Evolutionary conservation across 129 eudicot genomes (phyloP).

Genomic region (Tagetes erecta): DNA sequence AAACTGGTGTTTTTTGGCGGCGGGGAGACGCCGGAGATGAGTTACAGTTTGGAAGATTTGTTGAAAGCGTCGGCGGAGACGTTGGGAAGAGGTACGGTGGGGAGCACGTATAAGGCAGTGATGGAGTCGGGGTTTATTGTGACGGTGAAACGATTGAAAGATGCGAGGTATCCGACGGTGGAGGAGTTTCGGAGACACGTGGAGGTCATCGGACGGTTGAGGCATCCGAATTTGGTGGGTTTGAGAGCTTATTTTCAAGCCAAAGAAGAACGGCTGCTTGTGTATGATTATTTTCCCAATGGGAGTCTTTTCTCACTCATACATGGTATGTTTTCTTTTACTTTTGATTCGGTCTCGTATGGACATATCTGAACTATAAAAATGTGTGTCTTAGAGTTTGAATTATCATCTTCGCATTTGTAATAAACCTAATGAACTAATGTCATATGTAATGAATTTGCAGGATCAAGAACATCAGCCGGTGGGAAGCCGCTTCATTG

Average conservation of each 20-base stretch:
- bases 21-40: conserved; percentile 71
- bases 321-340: conserved; percentile 57
- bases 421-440: too few relatives aligned
- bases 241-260: conserved; percentile 93
- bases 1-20: conserved; percentile 67
- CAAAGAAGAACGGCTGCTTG: conserved; percentile 83
- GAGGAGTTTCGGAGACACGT: conserved; percentile 84
- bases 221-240: conserved; percentile 84
- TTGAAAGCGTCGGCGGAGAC: conserved; percentile 97
- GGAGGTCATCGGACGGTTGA: conserved; percentile 66
- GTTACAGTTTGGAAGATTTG: conserved; percentile 73
- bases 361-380: too few relatives aligned
- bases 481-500: conserved; percentile 98
- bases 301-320: conserved; percentile 95
- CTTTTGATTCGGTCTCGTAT: too few relatives aligned
- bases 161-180: conserved; percentile 69
- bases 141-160: conserved; percentile 90
- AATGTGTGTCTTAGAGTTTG: too few relatives aligned
- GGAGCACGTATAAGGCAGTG: conserved; percentile 93
- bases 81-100: conserved; percentile 86
- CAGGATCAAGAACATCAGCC: conserved; percentile 90
- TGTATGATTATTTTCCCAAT: conserved; percentile 91
- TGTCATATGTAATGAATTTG: conserved; percentile 3
- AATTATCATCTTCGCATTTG: too few relatives aligned
- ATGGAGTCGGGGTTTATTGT: conserved; percentile 93